Evolutionary conservation across 108 stramenopile genomes (phyloP), one percentile per base, ranked within the genome.

Genomic region (Pseudonitzschia delicatissima): DNA sequence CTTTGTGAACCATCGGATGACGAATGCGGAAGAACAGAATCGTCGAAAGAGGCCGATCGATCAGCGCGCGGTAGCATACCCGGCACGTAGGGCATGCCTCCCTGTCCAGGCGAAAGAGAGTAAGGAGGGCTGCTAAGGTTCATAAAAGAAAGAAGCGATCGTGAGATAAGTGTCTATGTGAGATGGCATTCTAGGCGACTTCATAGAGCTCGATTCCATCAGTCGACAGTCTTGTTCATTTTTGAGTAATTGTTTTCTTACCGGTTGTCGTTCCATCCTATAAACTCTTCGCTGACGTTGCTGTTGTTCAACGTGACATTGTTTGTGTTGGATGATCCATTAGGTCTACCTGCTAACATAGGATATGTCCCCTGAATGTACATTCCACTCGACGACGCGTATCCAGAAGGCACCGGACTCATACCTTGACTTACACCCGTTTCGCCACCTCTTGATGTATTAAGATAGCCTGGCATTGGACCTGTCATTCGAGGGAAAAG

Each of bases 21-120:
- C 4, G 80, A 50, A 6, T 58, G 68, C 34, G 80, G 74, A 13
- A 85, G 59, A 77, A 72, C 63, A 12, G 51, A 52, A 21, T 81
- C 84, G 20, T 83, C 82, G 68, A 85, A 81, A 21, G 84, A 85
- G 49, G 71, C 67, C 4, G 84, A 74, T 49, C 84, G 68, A 31
- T 42, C 69, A 28, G 59, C 13, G 0, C 55, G 73, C 13, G 37
- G 66, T 37, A 62, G 68, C 76, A 82, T 77, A 29, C 62, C 68
- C 28, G 66, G 66, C n/a, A 70, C 66, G 23, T 66, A 75, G 5
- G 72, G 69, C 53, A 55, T 55, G n/a, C 53, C 53, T 55, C 31
- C 53, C 3, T 55, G 53, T 55, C 31, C 53, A 11, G 53, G 26
- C 4, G 53, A 33, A 25, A 55, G 6, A 32, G 53, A 33, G 32